phyloP scores from a whole-genome alignment of 2,329 filamentous ascomycete species.

The Magnaporthiopsis incrustans region DNA sequence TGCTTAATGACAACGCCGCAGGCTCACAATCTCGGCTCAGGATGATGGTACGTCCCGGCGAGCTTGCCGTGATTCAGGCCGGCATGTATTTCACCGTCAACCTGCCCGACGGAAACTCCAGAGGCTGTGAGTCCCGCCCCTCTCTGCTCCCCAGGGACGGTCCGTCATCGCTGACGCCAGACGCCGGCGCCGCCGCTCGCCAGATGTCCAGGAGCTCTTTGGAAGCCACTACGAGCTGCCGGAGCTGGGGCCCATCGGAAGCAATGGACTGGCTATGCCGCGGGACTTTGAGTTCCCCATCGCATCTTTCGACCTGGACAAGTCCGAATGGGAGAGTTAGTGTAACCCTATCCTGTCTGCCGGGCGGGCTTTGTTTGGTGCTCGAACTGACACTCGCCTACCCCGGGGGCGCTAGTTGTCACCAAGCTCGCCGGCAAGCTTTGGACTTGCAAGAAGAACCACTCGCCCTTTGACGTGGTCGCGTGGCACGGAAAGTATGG shows the following conservation, averaged over 20 bases:
- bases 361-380: neutral
- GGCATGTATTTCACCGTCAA: constrained; percentile 57
- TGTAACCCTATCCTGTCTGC: neutral
- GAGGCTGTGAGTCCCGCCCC: neutral
- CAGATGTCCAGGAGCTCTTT: constrained; percentile 53
- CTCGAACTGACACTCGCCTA: neutral
- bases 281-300: constrained; percentile 58
- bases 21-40: constrained; percentile 28
- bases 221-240: constrained; percentile 57
- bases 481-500: constrained; percentile 1
- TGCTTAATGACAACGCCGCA: no score
- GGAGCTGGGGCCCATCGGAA: constrained; percentile 58
- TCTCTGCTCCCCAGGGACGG: neutral
- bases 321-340: constrained; percentile 36
- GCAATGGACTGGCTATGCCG: constrained; percentile 56
- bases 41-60: constrained; percentile 50
- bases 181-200: neutral
- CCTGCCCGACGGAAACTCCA: constrained; percentile 25
- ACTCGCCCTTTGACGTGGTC: constrained; percentile 61
- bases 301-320: constrained; percentile 50
- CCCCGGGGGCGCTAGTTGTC: constrained; percentile 30
- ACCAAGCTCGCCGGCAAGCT: constrained; percentile 55
- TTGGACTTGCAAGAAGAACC: constrained; percentile 51
- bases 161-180: constrained; percentile 37
- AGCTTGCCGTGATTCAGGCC: constrained; percentile 57